phyloP scores from a whole-genome alignment of 495 filamentous ascomycete genomes.

The Penicillium longicatenatum region DNA sequence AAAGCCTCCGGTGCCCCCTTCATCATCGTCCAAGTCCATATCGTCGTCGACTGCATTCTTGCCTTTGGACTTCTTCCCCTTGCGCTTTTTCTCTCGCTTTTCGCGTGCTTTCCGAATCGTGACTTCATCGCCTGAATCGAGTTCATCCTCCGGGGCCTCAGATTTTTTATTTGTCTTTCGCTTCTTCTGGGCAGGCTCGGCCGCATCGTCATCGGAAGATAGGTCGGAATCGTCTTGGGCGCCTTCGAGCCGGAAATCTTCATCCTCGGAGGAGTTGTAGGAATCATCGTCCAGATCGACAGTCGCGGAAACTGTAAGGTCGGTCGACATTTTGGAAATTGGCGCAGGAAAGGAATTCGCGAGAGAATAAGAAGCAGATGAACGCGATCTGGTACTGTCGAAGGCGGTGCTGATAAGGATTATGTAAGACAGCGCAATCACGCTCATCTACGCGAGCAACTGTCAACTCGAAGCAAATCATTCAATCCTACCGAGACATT shows the following conservation, averaged over 20 bases:
- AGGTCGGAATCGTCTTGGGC: slow-evolving; percentile 50
- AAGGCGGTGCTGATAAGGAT: slow-evolving; percentile 28
- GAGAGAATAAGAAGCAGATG: slow-evolving; percentile 7
- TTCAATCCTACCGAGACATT: not conserved
- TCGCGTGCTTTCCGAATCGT: slow-evolving; percentile 65
- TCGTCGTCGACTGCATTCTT: slow-evolving; percentile 54
- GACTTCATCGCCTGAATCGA: slow-evolving; percentile 77
- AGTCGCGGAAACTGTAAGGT: slow-evolving; percentile 16
- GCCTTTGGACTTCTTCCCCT: slow-evolving; percentile 36
- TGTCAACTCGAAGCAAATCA: not conserved
- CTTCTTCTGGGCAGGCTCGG: slow-evolving; percentile 42
- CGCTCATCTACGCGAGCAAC: no score
- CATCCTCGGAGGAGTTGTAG: slow-evolving; percentile 73
- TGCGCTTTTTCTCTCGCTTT: slow-evolving; percentile 55
- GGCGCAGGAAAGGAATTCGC: not conserved
- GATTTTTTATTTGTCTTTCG: slow-evolving; percentile 37
- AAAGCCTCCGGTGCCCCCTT: slow-evolving; percentile 73
- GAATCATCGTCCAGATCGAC: slow-evolving; percentile 53
- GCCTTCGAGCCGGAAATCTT: slow-evolving; percentile 68
- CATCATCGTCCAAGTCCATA: slow-evolving; percentile 54
- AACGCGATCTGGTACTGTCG: slow-evolving; percentile 22
- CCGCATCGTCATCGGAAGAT: slow-evolving; percentile 38
- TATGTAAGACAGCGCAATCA: slow-evolving; percentile 13
- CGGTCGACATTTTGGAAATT: slow-evolving; percentile 30
- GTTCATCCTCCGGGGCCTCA: slow-evolving; percentile 31